A percentile compares a stretch with the other conserved stretches of the same genome.
Conservation (phyloP, 495 filamentous ascomycete genomes). For the Usnea hakonensis region DNA sequence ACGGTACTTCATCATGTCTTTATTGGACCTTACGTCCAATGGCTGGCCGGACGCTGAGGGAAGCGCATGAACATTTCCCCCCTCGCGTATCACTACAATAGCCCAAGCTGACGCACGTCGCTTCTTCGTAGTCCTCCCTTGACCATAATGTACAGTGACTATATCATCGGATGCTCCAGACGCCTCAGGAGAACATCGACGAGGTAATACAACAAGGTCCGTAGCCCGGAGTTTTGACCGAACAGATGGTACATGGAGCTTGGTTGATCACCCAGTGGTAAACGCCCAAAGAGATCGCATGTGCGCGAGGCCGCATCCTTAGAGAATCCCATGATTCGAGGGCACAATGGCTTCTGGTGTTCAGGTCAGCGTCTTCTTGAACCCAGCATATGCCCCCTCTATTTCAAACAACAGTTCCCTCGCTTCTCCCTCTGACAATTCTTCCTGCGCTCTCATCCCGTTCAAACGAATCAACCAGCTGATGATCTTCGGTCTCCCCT, state of each 20-base stretch:
- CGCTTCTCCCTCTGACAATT: conserved; percentile 78
- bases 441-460: conserved; percentile 92
- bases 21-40: background rate
- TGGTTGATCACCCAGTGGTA: background rate
- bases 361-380: conserved; percentile 63
- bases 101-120: background rate
- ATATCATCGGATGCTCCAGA: background rate
- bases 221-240: background rate
- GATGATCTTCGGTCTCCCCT: conserved; percentile 90
- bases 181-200: background rate
- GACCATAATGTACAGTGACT: background rate
- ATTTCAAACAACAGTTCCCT: conserved; percentile 84
- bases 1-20: background rate
- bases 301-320: background rate
- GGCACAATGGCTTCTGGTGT: background rate
- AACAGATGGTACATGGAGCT: background rate
- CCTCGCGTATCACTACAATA: background rate
- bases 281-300: background rate
- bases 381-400: conserved; percentile 83
- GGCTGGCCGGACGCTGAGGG: background rate
- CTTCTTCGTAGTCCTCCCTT: background rate
- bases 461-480: conserved; percentile 97
- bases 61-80: background rate
- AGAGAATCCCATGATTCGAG: too few relatives aligned
- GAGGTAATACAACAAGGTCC: background rate